phyloP scores from a whole-genome alignment of 2,329 filamentous ascomycete species.

The Geoglossum cookeanum region DNA sequence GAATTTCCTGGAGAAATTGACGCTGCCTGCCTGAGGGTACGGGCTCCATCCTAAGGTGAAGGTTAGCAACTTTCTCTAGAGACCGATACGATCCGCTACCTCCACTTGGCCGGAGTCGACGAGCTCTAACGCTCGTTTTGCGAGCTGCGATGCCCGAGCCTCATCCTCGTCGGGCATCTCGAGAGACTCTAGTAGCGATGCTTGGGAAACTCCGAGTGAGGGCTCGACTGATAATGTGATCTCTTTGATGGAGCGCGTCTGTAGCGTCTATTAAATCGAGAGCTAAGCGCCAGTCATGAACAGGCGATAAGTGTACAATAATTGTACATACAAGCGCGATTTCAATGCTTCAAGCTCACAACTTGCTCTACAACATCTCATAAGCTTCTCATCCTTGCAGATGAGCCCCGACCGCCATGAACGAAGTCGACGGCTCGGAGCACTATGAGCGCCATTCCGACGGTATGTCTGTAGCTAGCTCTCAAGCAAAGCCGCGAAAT shows the following conservation, averaged over 20 bases:
- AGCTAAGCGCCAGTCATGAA: not conserved
- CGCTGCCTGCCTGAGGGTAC: slow-evolving; percentile 25
- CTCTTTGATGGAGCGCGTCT: not conserved
- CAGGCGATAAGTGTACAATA: not conserved
- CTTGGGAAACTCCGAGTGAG: not conserved
- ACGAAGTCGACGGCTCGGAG: slow-evolving; percentile 43
- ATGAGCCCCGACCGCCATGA: slow-evolving; percentile 28
- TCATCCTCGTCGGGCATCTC: not conserved
- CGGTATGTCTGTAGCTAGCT: slow-evolving; percentile 17
- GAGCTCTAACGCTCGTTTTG: slow-evolving; percentile 4
- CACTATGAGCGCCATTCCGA: slow-evolving; percentile 30
- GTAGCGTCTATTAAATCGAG: not conserved
- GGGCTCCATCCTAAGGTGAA: slow-evolving; percentile 10
- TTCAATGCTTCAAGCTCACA: too few species aligned
- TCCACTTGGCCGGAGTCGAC: slow-evolving; percentile 2
- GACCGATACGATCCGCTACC: not conserved
- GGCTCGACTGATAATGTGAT: not conserved
- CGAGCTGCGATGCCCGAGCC: slow-evolving; percentile 2
- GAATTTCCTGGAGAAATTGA: slow-evolving; percentile 23
- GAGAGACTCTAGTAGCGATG: not conserved
- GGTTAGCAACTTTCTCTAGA: not conserved
- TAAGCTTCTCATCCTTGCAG: not conserved
- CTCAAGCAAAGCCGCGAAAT: not conserved
- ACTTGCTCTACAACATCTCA: slow-evolving; percentile 32
- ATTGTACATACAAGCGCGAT: slow-evolving; percentile 34